Conservation (phyloP, 345 rosid species). For the Eucalyptus cladocalyx region DNA sequence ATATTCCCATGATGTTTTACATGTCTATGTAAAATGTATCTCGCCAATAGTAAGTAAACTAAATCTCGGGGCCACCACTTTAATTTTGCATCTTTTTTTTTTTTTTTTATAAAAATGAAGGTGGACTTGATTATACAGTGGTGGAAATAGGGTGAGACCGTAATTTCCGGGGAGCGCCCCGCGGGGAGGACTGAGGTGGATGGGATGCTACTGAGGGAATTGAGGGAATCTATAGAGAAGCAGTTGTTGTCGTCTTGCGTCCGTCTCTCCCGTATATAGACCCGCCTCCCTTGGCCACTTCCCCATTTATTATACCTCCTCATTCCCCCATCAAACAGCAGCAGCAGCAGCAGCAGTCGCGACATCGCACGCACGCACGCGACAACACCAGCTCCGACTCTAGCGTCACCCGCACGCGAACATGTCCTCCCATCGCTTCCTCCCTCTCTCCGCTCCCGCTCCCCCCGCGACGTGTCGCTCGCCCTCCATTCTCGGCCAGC, state of each 20-base stretch:
- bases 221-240: conserved; percentile 27
- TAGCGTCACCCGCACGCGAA: background rate
- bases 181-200: background rate
- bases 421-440: background rate
- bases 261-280: background rate
- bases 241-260: conserved; percentile 21
- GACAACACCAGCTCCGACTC: background rate
- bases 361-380: background rate
- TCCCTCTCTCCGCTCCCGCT: conserved; percentile 4
- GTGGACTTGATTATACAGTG: background rate
- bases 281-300: background rate
- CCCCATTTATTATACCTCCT: background rate
- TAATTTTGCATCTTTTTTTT: too few relatives aligned
- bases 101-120: background rate
- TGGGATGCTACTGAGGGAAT: conserved; percentile 25
- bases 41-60: background rate
- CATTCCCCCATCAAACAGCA: background rate
- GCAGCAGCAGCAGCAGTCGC: background rate
- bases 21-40: background rate
- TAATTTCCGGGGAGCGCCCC: background rate
- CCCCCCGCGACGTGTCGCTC: background rate
- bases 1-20: background rate
- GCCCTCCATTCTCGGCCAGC: background rate
- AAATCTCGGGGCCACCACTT: background rate
- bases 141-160: background rate